Percentiles rank a stretch among this genome's conserved stretches.
Conservation (phyloP, 1,284 basidiomycete genomes). For the Rhodotorula sp. region DNA sequence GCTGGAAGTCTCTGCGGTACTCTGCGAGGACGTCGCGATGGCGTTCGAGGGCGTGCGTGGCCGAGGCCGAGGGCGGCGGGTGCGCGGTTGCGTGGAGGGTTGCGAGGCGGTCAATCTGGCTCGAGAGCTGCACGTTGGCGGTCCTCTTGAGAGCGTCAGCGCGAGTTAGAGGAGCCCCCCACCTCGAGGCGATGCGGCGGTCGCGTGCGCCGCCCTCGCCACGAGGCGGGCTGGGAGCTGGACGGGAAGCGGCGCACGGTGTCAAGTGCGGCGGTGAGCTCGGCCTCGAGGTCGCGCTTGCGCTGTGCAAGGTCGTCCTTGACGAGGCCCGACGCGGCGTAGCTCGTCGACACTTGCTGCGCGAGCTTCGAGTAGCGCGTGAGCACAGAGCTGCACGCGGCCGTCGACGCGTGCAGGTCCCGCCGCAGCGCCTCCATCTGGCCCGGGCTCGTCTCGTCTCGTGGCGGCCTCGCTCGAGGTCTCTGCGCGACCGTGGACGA, state of each 20-base stretch:
- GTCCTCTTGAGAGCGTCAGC: not conserved
- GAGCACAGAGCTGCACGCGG: conserved; percentile 74
- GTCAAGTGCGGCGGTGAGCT: conserved; percentile 81
- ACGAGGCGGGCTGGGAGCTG: too few relatives aligned
- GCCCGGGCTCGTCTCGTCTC: too few relatives aligned
- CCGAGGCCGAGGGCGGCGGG: conserved; percentile 76
- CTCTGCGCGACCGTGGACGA: too few relatives aligned
- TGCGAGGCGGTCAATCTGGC: conserved; percentile 35
- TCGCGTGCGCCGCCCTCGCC: too few relatives aligned
- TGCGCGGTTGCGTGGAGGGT: conserved; percentile 42
- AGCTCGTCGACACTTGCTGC: conserved; percentile 64
- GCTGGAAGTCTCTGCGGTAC: conserved; percentile 74
- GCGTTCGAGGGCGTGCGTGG: conserved; percentile 83
- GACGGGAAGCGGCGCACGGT: conserved; percentile 62
- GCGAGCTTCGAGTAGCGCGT: conserved; percentile 85
- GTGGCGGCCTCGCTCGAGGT: too few relatives aligned
- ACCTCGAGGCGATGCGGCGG: not conserved
- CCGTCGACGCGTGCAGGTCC: conserved; percentile 36
- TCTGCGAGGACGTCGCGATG: conserved; percentile 89
- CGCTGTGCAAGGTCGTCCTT: conserved; percentile 60
- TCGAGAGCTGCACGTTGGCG: conserved; percentile 14
- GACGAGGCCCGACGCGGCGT: conserved; percentile 43
- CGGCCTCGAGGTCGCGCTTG: conserved; percentile 60
- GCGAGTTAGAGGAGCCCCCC: not conserved
- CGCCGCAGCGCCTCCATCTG: conserved; percentile 26